phyloP scores from a whole-genome alignment of 139 green algal species.

The Chlorokybus atmophyticus region DNA sequence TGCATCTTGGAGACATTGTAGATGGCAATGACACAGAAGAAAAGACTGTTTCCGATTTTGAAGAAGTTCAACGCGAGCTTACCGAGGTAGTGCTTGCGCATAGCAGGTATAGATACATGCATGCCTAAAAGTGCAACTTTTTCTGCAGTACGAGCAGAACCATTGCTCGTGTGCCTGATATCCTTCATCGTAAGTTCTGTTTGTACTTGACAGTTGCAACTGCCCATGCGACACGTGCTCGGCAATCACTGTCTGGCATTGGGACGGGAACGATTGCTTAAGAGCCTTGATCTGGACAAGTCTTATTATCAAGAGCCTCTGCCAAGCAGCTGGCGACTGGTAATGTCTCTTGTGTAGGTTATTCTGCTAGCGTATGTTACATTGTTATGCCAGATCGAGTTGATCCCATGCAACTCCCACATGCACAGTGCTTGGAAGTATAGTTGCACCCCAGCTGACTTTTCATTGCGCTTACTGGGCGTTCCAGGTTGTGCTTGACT shows the following conservation, averaged over 20 bases:
- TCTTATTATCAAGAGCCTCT: conserved; percentile 36
- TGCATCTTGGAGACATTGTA: conserved; percentile 54
- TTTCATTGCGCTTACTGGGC: not conserved
- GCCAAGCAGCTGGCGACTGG: conserved; percentile 36
- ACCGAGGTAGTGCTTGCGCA: conserved; percentile 7
- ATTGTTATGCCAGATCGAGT: too few relatives aligned
- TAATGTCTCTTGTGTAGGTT: conserved; percentile 19
- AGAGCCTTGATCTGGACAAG: conserved; percentile 26
- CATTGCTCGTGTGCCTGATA: conserved; percentile 3
- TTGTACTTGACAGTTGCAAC: too few relatives aligned
- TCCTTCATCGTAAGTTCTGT: conserved; percentile 9
- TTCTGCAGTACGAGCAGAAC: conserved; percentile 6
- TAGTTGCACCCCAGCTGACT: not conserved
- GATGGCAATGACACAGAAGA: conserved; percentile 37
- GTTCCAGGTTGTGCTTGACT: conserved; percentile 38
- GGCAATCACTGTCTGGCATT: conserved; percentile 56
- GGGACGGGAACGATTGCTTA: conserved; percentile 22
- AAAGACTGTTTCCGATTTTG: conserved; percentile 12
- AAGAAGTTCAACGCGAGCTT: conserved; percentile 9
- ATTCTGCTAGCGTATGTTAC: not conserved
- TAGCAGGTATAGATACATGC: not conserved
- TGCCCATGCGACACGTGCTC: conserved; percentile 38
- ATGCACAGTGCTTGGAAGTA: not conserved
- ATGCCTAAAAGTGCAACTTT: not conserved
- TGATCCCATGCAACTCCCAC: too few relatives aligned